Conservation (phyloP, 805 yeast species). For the Yarrowia yakushimensis region DNA sequence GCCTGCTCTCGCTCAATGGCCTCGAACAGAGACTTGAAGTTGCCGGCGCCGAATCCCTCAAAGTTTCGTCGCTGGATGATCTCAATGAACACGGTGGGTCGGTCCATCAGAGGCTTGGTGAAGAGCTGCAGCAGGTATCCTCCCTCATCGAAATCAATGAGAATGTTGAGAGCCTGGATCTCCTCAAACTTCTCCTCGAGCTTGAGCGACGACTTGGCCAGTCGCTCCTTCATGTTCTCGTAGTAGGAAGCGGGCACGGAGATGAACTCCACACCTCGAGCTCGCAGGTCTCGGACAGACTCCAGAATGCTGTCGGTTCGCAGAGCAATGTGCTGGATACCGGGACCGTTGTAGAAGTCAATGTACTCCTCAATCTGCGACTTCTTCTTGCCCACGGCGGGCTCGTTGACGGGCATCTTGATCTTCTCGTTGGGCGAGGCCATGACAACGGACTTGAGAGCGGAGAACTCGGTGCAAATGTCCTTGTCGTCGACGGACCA, state of each 20-base stretch:
- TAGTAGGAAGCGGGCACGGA: constrained; percentile 59
- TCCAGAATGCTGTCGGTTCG: constrained; percentile 57
- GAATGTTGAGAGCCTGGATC: constrained; percentile 48
- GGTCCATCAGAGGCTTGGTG: constrained; percentile 68
- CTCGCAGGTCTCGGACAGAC: constrained; percentile 51
- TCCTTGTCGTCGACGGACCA: constrained; percentile 84
- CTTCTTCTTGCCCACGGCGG: constrained; percentile 61
- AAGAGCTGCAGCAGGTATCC: constrained; percentile 80
- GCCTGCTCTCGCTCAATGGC: constrained; percentile 75
- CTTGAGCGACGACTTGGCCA: constrained; percentile 44
- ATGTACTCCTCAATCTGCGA: constrained; percentile 82
- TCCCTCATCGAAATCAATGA: constrained; percentile 72
- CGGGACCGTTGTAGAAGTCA: constrained; percentile 73
- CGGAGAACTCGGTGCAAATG: constrained; percentile 65
- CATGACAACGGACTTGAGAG: constrained; percentile 74
- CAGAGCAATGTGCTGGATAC: constrained; percentile 80
- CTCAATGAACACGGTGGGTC: constrained; percentile 81
- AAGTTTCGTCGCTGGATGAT: constrained; percentile 76
- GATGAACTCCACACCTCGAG: constrained; percentile 71
- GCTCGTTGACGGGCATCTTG: constrained; percentile 84
- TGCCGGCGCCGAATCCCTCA: constrained; percentile 86
- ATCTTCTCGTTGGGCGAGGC: constrained; percentile 59
- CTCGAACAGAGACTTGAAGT: constrained; percentile 77
- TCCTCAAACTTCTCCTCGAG: constrained; percentile 52
- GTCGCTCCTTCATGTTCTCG: constrained; percentile 44